phyloP scores from a whole-genome alignment of 345 rosid species.

The Crucihimalaya himalaica region DNA sequence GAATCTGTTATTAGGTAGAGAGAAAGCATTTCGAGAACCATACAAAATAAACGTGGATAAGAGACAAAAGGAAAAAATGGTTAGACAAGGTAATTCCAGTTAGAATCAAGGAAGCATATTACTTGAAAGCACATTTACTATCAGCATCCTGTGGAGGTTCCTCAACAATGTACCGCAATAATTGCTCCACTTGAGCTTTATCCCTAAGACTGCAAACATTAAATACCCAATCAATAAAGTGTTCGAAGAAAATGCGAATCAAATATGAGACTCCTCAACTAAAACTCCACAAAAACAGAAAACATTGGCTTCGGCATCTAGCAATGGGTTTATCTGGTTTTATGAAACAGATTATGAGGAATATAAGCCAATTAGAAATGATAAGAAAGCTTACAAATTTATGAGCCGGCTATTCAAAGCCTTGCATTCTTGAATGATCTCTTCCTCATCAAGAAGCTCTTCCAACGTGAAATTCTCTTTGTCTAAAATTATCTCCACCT shows the following conservation, averaged over 20 bases:
- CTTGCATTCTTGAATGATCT: constrained; percentile 99
- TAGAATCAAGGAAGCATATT: constrained; percentile 33
- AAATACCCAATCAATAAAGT: constrained; percentile 24
- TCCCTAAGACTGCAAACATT: constrained; percentile 71
- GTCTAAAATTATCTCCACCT: constrained; percentile 94
- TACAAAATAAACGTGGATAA: not conserved
- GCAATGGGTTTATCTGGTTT: not conserved
- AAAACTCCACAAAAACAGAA: constrained; percentile 13
- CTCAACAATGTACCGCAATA: constrained; percentile 75
- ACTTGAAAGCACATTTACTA: constrained; percentile 86
- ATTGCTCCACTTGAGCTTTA: constrained; percentile 90
- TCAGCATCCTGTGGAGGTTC: constrained; percentile 89
- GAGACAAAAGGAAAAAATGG: not conserved
- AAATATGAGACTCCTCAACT: not conserved
- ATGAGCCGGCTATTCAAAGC: constrained; percentile 95
- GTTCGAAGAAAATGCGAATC: not conserved
- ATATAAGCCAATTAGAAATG: not conserved
- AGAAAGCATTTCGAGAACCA: not conserved
- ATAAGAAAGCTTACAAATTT: constrained; percentile 63
- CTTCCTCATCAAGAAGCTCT: constrained; percentile 99
- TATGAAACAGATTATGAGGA: not conserved
- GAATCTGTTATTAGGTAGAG: constrained; percentile 23
- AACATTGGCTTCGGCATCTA: not conserved
- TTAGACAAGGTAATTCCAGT: constrained; percentile 8
- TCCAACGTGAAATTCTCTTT: constrained; percentile 90